phyloP scores from a whole-genome alignment of 208 protist species.

The Trypanosoma conorhini region DNA sequence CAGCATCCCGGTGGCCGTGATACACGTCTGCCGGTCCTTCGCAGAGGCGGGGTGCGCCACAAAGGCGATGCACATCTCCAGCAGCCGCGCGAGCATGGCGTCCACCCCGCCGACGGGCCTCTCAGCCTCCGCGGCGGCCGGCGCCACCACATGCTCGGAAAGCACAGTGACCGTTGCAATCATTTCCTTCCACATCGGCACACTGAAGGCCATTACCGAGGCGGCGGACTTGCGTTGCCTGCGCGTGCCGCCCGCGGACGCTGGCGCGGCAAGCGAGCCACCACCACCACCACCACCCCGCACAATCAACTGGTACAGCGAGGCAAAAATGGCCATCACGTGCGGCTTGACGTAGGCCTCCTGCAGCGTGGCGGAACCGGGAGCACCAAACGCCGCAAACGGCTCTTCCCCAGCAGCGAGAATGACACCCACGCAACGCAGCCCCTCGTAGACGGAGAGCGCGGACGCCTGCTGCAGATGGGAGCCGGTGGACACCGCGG shows the following conservation, averaged over 20 bases:
- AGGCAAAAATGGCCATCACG: constrained; percentile 59
- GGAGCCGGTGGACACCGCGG: not conserved
- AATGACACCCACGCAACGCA: constrained; percentile 77
- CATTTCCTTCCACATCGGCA: constrained; percentile 87
- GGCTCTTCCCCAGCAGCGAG: constrained; percentile 48
- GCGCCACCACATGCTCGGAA: constrained; percentile 31
- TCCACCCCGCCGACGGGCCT: constrained; percentile 7
- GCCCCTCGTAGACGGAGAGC: constrained; percentile 52
- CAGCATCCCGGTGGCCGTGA: constrained; percentile 44
- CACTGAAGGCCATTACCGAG: constrained; percentile 67
- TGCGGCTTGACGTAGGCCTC: constrained; percentile 56
- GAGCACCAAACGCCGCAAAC: constrained; percentile 30
- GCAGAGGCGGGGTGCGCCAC: constrained; percentile 76
- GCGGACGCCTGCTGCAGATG: constrained; percentile 38
- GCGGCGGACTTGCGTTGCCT: constrained; percentile 23
- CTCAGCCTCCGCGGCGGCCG: constrained; percentile 4
- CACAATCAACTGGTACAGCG: constrained; percentile 72
- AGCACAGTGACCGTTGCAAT: constrained; percentile 79
- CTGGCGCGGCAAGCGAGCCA: not conserved
- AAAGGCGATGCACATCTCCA: constrained; percentile 85
- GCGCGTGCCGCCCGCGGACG: not conserved
- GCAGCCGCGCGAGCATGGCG: constrained; percentile 60
- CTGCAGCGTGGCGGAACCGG: constrained; percentile 39
- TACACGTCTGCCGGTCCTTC: constrained; percentile 49
- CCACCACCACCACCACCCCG: constrained; percentile 33